Base-by-base conservation (phyloP, 2,329 filamentous ascomycete species). In the Penicillium sp. region DNA sequence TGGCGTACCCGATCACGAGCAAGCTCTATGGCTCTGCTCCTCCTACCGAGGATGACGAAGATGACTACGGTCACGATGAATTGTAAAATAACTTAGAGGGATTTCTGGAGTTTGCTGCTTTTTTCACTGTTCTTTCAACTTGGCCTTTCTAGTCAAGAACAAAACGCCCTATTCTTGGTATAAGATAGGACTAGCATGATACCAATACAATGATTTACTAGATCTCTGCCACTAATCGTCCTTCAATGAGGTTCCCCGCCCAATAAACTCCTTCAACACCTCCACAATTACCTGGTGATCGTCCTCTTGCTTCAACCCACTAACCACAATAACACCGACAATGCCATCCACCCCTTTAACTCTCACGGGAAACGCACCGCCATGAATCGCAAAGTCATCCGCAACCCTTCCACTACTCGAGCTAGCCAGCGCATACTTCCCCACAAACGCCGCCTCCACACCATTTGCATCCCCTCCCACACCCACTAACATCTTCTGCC, bases 1-100 rank as follows among this genome's bases (percentile, higher is more conserved):
- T 97, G 68, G 95, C 95, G 58, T 97, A 98, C 85, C 95, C 95
- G 71, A 99, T 99, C 83, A 99, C 95, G 73, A 96, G 92, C 85
- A 99, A 99, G 89, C 87, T 97, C 75, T 97, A 97, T 85, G 83
- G 87, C 71, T 86, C 85, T 74, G 88, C 84, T 64, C 83, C 84
- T 63, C 83, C 84, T 70, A 86, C 83, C 62, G 85, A 82, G 66
- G 90, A 88, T 64, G 90, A 92, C 69, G 91, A 93, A 69, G 91
- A 89, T 79, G 86, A 88, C 66, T 77, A 80, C 69, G 80, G 77
- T 63, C 91, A 93, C 80, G 91, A 93, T 75, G 91, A 94, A 85
- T 82, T 93, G 83, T 94, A 91, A 88, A 74, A 75, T 73, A 74
- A 72, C 66, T 70, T 73, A 72, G 68, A 72, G 72, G 71, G 70